Conservation (phyloP, 768 basidiomycete genomes). For the Kondoa malvinella region DNA sequence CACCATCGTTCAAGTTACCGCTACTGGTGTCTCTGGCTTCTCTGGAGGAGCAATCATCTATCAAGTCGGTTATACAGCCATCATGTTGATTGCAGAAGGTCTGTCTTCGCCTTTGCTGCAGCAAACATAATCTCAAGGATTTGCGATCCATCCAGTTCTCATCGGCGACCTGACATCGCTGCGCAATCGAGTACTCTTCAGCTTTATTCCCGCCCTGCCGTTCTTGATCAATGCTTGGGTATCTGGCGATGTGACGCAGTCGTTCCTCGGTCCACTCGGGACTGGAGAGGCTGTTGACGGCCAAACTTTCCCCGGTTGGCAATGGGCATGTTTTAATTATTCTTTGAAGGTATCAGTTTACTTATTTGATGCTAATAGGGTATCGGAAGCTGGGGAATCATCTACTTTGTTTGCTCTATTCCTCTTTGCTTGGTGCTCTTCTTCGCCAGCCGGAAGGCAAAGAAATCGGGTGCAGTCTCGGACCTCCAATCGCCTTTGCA, state of each 20-base stretch:
- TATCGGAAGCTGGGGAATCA: conserved; percentile 28
- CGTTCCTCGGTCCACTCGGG: conserved; percentile 25
- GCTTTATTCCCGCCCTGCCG: conserved; percentile 29
- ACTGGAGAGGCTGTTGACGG: conserved; percentile 28
- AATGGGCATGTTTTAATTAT: neutral
- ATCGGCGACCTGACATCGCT: conserved; percentile 30
- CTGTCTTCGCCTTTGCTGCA: too few species aligned
- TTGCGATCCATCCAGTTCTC: conserved; percentile 28
- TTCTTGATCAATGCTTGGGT: conserved; percentile 32
- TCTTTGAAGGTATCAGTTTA: neutral
- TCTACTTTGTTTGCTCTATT: conserved; percentile 26
- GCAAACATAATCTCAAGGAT: too few species aligned
- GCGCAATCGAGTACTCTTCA: conserved; percentile 28
- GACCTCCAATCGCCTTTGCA: conserved; percentile 18
- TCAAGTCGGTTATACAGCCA: conserved; percentile 14
- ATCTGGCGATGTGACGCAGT: conserved; percentile 25
- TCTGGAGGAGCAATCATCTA: conserved; percentile 30
- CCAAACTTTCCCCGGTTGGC: neutral
- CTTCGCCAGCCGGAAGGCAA: conserved; percentile 22
- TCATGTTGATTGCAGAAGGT: too few species aligned
- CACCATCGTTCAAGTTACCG: conserved; percentile 29
- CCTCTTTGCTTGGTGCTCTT: conserved; percentile 23
- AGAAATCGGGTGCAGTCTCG: conserved; percentile 17
- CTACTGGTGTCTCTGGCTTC: conserved; percentile 25
- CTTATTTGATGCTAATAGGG: neutral